A percentile compares a stretch with the other conserved stretches of the same genome.
Evolutionary conservation across 805 yeast species (phyloP).

Genomic region (Brettanomyces nanus): DNA sequence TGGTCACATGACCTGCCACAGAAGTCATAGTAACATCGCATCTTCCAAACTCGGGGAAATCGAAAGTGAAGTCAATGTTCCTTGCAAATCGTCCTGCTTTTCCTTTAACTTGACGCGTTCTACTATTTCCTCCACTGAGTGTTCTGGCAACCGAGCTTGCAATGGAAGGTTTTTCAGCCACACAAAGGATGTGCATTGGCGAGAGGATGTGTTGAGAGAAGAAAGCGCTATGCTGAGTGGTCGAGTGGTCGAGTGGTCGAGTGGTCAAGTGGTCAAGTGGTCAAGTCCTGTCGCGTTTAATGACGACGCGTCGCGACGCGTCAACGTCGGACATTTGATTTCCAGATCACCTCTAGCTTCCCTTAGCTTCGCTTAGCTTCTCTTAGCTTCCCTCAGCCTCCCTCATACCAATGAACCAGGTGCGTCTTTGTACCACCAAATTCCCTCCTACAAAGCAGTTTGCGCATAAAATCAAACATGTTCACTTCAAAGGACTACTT

Average conservation of each 20-base stretch:
- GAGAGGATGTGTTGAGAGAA: too few species aligned
- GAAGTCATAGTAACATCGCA: constrained; percentile 88
- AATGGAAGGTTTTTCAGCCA: constrained; percentile 95
- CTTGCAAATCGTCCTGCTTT: constrained; percentile 47
- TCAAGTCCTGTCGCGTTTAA: too few species aligned
- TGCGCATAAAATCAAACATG: constrained; percentile 32
- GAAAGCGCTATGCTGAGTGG: too few species aligned
- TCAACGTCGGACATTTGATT: too few species aligned
- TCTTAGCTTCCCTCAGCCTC: too few species aligned
- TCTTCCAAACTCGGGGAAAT: constrained; percentile 51
- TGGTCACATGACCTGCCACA: constrained; percentile 78
- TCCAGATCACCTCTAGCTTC: too few species aligned
- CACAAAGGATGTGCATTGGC: constrained; percentile 73
- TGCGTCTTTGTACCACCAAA: too few species aligned
- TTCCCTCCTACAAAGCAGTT: constrained; percentile 13
- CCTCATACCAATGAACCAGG: too few species aligned
- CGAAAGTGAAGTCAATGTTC: constrained; percentile 70
- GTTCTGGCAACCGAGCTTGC: constrained; percentile 74
- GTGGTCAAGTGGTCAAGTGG: neutral
- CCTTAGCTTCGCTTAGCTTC: too few species aligned
- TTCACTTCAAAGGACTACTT: constrained; percentile 31
- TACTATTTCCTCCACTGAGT: constrained; percentile 63
- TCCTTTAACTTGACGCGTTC: constrained; percentile 37
- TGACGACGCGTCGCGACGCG: too few species aligned
- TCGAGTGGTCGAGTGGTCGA: too few species aligned